Base-by-base conservation (phyloP, 331 rosid species). In the Pyracantha coccinea region DNA sequence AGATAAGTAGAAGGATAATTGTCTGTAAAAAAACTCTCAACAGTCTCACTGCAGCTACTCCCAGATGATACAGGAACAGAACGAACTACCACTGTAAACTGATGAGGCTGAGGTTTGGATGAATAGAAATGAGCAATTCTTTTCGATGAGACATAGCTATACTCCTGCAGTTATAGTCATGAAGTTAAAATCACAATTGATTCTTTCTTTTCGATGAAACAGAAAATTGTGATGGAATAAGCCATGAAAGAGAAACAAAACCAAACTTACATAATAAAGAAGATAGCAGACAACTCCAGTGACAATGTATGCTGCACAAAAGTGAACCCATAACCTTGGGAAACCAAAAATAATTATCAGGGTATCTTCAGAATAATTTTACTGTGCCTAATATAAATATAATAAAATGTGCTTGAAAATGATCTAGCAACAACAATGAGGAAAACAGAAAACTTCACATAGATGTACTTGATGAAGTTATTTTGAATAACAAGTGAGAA, bases 241-340 rank as follows among this genome's bases (percentile, higher is more conserved):
- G 66, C 53, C 53, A 72, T 50, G 45, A 8, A 68, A 78, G 70
- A 41, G 60, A 77, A 73, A 41, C 38, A 53, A 32, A 65, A 33
- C 60, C 58, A 62, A 33, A 90, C 97, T 90, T 88, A 90, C 97
- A 38, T 44, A 62, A 78, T 86, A 87, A 60, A 92, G 97, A 87
- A 90, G 89, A 86, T 85, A 92, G 91, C 97, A 90, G 87, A 90
- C 94, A 63, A 84, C 78, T 86, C 89, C 96, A 11, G 89, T 90
- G 85, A 90, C 84, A 76, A 88, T 69, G 84, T 92, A 92, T 2
- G 88, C 90, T 29, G 97, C 96, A 79, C 80, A 81, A 77, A 90
- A 87, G 82, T 92, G 97, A 74, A 87, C 74, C 96, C 96, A 92
- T 69, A 92, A 92, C 96, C 97, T 92, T 77, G 83, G 78, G 70